Evolutionary conservation across 371 early-diverging fungal genomes (phyloP).

Genomic region (Mortierella sp.): DNA sequence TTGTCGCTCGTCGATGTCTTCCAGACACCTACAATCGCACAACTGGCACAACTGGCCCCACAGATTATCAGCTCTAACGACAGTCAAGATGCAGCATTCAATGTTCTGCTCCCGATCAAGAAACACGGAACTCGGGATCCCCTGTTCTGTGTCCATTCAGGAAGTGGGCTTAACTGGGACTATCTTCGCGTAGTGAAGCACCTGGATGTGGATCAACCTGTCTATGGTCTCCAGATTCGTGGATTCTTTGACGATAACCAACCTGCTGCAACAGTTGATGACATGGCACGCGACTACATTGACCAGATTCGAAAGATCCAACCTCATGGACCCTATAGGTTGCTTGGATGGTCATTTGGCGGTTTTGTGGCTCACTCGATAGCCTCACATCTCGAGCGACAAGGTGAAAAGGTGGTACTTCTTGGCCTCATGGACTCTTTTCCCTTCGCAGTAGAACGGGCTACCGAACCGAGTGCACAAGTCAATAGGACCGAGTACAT

Average conservation of each 20-base stretch:
- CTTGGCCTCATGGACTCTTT: constrained; percentile 6
- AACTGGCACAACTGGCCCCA: constrained; percentile 1
- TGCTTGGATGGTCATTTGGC: constrained; percentile 17
- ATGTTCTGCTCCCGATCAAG: constrained; percentile 12
- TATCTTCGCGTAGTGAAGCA: constrained; percentile 5
- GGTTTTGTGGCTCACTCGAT: constrained; percentile 13
- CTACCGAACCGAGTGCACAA: too few species aligned
- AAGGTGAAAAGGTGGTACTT: constrained; percentile 5
- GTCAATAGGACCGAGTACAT: too few species aligned
- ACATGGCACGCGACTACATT: constrained; percentile 13
- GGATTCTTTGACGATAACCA: constrained; percentile 1
- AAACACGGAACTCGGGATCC: constrained; percentile 3
- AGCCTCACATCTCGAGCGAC: constrained; percentile 1
- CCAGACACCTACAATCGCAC: constrained; percentile 7
- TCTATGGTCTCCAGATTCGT: constrained; percentile 11
- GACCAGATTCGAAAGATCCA: constrained; percentile 15
- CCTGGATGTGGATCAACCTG: constrained; percentile 7
- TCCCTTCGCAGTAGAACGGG: too few species aligned
- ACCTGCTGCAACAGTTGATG: constrained; percentile 7
- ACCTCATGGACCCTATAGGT: constrained; percentile 19
- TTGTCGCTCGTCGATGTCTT: constrained; percentile 6
- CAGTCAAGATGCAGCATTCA: constrained; percentile 5
- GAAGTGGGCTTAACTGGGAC: constrained; percentile 6
- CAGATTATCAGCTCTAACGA: neutral
- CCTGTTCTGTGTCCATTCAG: constrained; percentile 15